A percentile compares a stretch with the other conserved stretches of the same genome.
These are phyloP conservation scores for Tricholoma bakamatsutake DNA, from an alignment of 768 basidiomycete species.

Conservation along the genomic window DNA sequence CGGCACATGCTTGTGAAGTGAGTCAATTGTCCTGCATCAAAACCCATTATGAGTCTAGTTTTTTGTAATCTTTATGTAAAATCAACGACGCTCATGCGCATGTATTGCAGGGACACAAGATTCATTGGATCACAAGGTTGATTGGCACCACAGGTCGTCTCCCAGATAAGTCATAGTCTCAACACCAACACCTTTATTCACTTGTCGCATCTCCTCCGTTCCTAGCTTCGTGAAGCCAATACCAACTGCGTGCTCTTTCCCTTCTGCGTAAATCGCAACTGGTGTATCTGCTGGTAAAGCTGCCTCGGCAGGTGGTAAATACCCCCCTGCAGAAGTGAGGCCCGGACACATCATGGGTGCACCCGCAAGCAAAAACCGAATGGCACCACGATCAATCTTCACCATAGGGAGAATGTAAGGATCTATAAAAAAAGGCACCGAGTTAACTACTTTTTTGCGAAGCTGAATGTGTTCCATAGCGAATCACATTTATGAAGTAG, in stretches of 20 bases:
- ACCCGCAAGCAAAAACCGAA: constrained; percentile 91
- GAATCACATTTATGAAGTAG: constrained; percentile 86
- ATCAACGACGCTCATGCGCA: not conserved
- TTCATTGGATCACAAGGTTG: constrained; percentile 42
- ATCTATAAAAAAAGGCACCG: constrained; percentile 45
- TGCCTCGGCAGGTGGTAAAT: constrained; percentile 68
- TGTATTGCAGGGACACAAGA: not conserved
- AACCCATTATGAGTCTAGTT: not conserved
- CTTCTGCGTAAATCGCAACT: constrained; percentile 94
- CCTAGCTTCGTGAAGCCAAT: constrained; percentile 77
- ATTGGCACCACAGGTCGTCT: constrained; percentile 78
- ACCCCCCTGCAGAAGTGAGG: constrained; percentile 86
- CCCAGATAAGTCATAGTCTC: constrained; percentile 85
- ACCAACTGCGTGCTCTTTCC: constrained; percentile 87
- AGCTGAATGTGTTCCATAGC: constrained; percentile 1
- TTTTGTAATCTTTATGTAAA: too few relatives aligned
- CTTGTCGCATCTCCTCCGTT: constrained; percentile 83
- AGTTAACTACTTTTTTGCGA: not conserved
- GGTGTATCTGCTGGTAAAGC: constrained; percentile 65
- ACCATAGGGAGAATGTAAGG: constrained; percentile 87
- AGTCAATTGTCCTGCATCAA: not conserved
- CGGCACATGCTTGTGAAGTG: not conserved
- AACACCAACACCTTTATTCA: constrained; percentile 89
- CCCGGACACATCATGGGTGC: constrained; percentile 98
- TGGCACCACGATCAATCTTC: constrained; percentile 92